These are phyloP conservation scores for Pichia cephalocereana DNA, from an alignment of 805 yeast genomes.

Conservation along the genomic window DNA sequence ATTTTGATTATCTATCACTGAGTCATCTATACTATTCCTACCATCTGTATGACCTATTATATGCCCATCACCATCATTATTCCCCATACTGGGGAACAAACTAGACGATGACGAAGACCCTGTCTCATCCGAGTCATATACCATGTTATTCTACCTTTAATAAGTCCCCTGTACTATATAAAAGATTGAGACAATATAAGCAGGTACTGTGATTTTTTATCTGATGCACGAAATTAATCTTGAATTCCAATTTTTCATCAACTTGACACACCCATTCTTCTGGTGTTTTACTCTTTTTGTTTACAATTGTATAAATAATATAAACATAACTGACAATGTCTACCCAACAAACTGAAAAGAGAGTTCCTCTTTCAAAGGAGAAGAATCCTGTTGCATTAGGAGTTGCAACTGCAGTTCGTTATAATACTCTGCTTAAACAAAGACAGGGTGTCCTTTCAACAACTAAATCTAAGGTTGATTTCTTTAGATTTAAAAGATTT, in stretches of 20 bases:
- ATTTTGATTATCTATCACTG: conserved; percentile 8
- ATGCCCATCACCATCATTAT: neutral
- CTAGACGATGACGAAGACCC: neutral
- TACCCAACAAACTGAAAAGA: conserved; percentile 11
- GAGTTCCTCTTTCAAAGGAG: conserved; percentile 16
- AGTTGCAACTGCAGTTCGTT: conserved; percentile 63
- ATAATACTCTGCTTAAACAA: conserved; percentile 60
- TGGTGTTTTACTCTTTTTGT: too few species aligned
- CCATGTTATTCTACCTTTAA: neutral
- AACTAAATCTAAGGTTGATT: conserved; percentile 63
- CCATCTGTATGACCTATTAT: neutral
- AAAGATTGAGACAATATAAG: too few species aligned
- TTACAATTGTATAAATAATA: too few species aligned
- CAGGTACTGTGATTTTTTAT: too few species aligned
- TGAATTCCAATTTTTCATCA: too few species aligned
- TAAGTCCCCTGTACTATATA: too few species aligned
- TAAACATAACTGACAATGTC: neutral
- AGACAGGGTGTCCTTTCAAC: conserved; percentile 59
- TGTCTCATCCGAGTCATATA: neutral
- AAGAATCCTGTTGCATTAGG: conserved; percentile 52
- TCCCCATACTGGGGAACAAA: neutral
- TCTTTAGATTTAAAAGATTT: conserved; percentile 82
- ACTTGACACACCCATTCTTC: too few species aligned
- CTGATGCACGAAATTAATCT: too few species aligned
- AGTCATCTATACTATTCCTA: conserved; percentile 15